phyloP scores from a whole-genome alignment of 163 green algal species.

The Volvox carteri region DNA sequence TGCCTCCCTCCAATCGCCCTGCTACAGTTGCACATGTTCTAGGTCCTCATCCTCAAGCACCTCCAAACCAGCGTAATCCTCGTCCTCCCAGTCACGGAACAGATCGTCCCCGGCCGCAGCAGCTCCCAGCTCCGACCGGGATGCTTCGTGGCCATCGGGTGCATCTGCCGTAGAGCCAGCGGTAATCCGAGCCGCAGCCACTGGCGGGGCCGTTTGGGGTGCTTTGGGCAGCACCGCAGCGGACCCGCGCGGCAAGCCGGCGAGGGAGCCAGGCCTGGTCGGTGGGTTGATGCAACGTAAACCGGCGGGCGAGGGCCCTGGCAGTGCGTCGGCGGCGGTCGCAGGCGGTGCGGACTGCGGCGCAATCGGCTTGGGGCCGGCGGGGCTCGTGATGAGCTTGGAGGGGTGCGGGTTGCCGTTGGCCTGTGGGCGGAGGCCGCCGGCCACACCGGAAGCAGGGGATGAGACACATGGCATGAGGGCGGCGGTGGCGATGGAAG shows the following conservation, averaged over 20 bases:
- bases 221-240: not conserved
- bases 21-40: conserved; percentile 32
- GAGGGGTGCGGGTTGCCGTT: conserved; percentile 36
- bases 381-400: conserved; percentile 50
- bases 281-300: not conserved
- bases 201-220: conserved; percentile 35
- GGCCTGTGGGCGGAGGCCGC: too few relatives aligned
- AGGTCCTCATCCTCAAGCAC: conserved; percentile 29
- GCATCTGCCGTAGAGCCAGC: not conserved
- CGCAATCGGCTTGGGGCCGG: conserved; percentile 13
- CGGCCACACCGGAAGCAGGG: too few relatives aligned
- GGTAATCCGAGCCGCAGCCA: not conserved
- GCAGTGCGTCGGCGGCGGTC: conserved; percentile 19
- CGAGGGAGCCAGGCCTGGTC: not conserved
- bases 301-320: not conserved
- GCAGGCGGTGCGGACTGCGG: conserved; percentile 44
- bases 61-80: conserved; percentile 23
- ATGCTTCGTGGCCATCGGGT: not conserved
- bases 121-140: not conserved
- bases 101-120: not conserved
- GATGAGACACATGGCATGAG: too few relatives aligned
- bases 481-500: too few relatives aligned
- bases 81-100: conserved; percentile 52
- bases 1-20: too few relatives aligned
- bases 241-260: not conserved